phyloP scores from a whole-genome alignment of 352 stramenopile species.

The Plasmopara viticola region DNA sequence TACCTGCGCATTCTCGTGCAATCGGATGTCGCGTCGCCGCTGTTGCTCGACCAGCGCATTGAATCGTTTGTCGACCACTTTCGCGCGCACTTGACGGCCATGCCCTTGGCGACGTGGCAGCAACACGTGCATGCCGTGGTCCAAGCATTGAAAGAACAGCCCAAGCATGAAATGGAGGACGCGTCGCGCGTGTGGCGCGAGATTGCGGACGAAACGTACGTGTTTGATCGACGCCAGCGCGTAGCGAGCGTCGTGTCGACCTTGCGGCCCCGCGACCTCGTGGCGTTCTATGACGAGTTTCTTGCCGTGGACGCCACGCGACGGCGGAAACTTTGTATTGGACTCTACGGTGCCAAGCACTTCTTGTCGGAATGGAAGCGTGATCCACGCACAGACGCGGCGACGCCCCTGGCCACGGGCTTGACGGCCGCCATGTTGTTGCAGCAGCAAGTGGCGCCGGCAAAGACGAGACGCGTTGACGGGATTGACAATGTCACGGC shows the following conservation, averaged over 20 bases:
- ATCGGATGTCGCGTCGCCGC: slow-evolving; percentile 62
- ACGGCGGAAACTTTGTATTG: slow-evolving; percentile 50
- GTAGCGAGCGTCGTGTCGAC: slow-evolving; percentile 46
- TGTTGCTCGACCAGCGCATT: slow-evolving; percentile 60
- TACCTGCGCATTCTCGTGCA: slow-evolving; percentile 80
- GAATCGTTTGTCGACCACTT: slow-evolving; percentile 60
- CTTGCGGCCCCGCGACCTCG: slow-evolving; percentile 38
- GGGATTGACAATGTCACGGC: slow-evolving; percentile 40
- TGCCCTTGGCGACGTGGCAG: slow-evolving; percentile 26
- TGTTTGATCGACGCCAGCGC: slow-evolving; percentile 52
- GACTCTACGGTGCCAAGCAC: slow-evolving; percentile 48
- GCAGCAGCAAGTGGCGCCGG: slow-evolving; percentile 14
- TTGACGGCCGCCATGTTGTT: slow-evolving; percentile 36
- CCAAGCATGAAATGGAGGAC: slow-evolving; percentile 65
- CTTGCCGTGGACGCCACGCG: slow-evolving; percentile 26
- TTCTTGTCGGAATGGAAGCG: slow-evolving; percentile 26
- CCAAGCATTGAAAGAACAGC: slow-evolving; percentile 53
- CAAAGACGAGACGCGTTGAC: slow-evolving; percentile 8
- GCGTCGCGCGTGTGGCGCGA: slow-evolving; percentile 58
- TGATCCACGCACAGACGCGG: slow-evolving; percentile 1
- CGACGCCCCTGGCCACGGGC: slow-evolving; percentile 10
- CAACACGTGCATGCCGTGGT: slow-evolving; percentile 63
- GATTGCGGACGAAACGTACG: slow-evolving; percentile 57
- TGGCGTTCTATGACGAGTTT: slow-evolving; percentile 60
- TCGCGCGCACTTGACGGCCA: slow-evolving; percentile 31